A percentile compares a stretch with the other conserved stretches of the same genome.
phyloP scores from a whole-genome alignment of 2,329 filamentous ascomycete species.

The Beauveria sp. region DNA sequence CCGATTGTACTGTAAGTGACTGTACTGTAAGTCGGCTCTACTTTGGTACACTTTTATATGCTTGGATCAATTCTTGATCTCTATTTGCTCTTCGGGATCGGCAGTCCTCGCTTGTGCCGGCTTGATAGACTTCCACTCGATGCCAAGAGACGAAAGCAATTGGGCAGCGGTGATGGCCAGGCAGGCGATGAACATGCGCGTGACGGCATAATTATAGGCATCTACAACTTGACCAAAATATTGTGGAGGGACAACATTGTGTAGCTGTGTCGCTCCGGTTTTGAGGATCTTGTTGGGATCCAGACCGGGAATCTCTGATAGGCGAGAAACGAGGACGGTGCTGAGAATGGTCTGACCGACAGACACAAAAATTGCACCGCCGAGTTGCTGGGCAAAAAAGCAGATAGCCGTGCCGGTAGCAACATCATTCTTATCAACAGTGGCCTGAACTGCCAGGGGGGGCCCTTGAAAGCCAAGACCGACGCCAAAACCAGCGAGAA shows the following conservation, averaged over 20 bases:
- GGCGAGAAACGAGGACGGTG: constrained; percentile 33
- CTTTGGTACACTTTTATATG: neutral
- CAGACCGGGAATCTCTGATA: constrained; percentile 34
- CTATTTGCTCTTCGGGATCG: constrained; percentile 4
- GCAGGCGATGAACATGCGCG: constrained; percentile 54
- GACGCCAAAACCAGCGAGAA: constrained; percentile 50
- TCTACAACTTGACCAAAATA: constrained; percentile 45
- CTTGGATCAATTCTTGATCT: neutral
- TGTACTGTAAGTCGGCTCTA: neutral
- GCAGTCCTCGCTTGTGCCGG: constrained; percentile 11
- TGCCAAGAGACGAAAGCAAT: constrained; percentile 47
- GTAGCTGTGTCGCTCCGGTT: constrained; percentile 53
- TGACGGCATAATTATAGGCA: constrained; percentile 59
- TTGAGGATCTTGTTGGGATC: constrained; percentile 34
- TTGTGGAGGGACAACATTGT: constrained; percentile 39
- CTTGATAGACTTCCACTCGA: constrained; percentile 63
- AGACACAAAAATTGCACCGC: constrained; percentile 50
- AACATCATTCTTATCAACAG: constrained; percentile 43
- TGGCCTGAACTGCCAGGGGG: constrained; percentile 48
- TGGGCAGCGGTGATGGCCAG: constrained; percentile 48
- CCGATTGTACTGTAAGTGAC: neutral
- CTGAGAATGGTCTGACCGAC: constrained; percentile 48
- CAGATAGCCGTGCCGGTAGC: constrained; percentile 47
- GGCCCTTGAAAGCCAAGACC: constrained; percentile 53
- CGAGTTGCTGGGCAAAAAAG: constrained; percentile 52